Evolutionary conservation across 495 filamentous ascomycete genomes (phyloP), one percentile per base, ranked within the genome.

Genomic region (Massariosphaeria phaeospora): DNA sequence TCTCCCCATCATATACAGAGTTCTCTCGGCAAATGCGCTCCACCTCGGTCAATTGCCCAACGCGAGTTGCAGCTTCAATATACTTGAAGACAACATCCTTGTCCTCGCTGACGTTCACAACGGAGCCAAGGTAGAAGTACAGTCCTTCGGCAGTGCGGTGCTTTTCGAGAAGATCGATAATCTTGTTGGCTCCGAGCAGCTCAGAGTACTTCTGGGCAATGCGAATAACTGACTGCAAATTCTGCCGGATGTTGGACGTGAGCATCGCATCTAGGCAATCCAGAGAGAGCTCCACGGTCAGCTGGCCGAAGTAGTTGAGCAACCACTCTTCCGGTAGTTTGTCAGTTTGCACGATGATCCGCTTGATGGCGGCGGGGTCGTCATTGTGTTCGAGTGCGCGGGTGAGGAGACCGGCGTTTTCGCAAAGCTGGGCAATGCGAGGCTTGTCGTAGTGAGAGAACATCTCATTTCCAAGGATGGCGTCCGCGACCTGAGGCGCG

Each of bases 61-160:
- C 94, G 64, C 81, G 83, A 42, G 91, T 95, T 27, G 94, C 93
- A 50, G 94, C 90, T 73, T 97, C 89, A 46, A 99, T 94, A 70
- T 99, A 99, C 77, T 99, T 99, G 83, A 96, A 99, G 70, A 88
- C 83, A 34, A 99, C 93, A 64, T 99, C 94, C 20, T 84, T 73
- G 65, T 99, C 94, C 70, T 96, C 88, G 55, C 87, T 94, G 21
- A 99, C 73, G 68, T 99, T 99, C 72, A 99, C 93, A 58, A 99
- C 91, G 66, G 89, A 93, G 45, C 91, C 91, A 47, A 99, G 81
- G 73, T 96, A 99, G 76, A 91, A 96, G 79, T 93, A 99, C 13
- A 99, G 81, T 68, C 93, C 93, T 70, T 99, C 93, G 25, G 88
- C 84, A 26, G 91, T 96, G 66, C 91, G 88, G 74, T 96, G 95